phyloP scores from a whole-genome alignment of 495 filamentous ascomycete species.

The Hypomontagnella monticulosa region DNA sequence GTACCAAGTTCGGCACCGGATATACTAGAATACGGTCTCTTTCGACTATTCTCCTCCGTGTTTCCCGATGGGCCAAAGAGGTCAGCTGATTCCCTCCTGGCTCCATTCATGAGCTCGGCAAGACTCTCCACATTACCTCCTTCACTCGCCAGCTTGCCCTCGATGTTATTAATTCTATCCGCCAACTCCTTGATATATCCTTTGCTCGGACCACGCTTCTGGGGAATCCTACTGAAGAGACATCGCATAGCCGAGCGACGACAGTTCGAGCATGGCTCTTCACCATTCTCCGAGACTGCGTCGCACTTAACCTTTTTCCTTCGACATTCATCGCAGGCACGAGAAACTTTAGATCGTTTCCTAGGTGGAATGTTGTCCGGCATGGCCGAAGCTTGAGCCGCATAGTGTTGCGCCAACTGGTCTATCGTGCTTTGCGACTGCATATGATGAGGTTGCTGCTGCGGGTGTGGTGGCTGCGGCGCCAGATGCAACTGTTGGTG shows the following conservation, averaged over 20 bases:
- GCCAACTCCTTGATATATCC: constrained; percentile 98
- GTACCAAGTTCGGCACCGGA: constrained; percentile 52
- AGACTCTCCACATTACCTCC: constrained; percentile 41
- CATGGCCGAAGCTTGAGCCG: constrained; percentile 37
- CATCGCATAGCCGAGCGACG: constrained; percentile 79
- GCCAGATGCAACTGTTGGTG: constrained; percentile 38
- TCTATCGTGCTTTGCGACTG: constrained; percentile 42
- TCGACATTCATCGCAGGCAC: constrained; percentile 94
- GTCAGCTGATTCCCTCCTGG: constrained; percentile 51
- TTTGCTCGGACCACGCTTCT: constrained; percentile 96
- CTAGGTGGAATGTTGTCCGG: constrained; percentile 74
- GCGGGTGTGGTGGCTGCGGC: constrained; percentile 44
- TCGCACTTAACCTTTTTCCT: constrained; percentile 98
- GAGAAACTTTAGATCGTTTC: constrained; percentile 90
- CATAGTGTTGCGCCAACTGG: constrained; percentile 43
- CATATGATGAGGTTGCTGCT: constrained; percentile 46
- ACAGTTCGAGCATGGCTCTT: constrained; percentile 87
- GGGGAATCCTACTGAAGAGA: constrained; percentile 90
- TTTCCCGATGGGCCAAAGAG: constrained; percentile 47
- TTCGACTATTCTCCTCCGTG: constrained; percentile 50
- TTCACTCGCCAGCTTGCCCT: constrained; percentile 64
- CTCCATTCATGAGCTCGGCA: constrained; percentile 44
- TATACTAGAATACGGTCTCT: constrained; percentile 58
- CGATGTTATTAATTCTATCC: constrained; percentile 84
- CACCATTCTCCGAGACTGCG: constrained; percentile 79